These are phyloP conservation scores for Scenedesmus sp. DNA, from an alignment of 163 green algal genomes.

Conservation along the genomic window DNA sequence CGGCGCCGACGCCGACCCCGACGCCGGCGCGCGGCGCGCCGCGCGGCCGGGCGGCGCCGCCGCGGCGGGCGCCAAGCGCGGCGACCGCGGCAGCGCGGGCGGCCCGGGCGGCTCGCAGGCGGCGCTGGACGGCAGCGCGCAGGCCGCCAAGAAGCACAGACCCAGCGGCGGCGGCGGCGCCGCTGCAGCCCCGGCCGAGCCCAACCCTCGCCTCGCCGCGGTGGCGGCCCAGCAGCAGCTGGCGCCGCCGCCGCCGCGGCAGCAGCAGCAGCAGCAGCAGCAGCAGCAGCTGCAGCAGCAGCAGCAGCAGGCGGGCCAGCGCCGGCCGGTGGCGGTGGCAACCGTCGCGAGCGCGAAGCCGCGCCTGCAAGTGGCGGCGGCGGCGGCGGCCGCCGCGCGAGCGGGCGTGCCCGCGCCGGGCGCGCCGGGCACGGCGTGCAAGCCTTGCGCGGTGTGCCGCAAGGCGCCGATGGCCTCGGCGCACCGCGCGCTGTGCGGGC, in stretches of 20 bases:
- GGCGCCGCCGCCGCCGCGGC: neutral
- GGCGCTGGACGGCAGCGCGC: too few species aligned
- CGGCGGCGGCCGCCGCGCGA: conserved; percentile 34
- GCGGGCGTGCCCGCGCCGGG: conserved; percentile 22
- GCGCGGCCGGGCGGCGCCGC: too few species aligned
- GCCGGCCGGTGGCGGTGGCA: neutral
- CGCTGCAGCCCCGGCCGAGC: conserved; percentile 2
- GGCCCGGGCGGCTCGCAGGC: neutral
- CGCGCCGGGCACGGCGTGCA: neutral
- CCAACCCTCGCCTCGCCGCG: too few species aligned
- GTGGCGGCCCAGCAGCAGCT: too few species aligned
- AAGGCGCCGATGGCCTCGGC: conserved; percentile 51
- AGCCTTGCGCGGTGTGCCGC: conserved; percentile 48
- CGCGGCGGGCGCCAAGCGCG: conserved; percentile 1
- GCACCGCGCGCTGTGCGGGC: conserved; percentile 55
- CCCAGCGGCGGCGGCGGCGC: conserved; percentile 5
- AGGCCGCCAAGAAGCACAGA: neutral
- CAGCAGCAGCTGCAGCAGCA: conserved; percentile 9
- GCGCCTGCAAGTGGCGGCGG: conserved; percentile 17
- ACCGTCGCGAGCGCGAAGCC: neutral
- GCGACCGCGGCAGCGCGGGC: conserved; percentile 2
- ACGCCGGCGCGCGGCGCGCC: too few species aligned
- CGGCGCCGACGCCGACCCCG: too few species aligned
- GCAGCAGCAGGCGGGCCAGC: neutral
- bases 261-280: conserved; percentile 23